These are phyloP conservation scores for Pleomassaria siparia DNA, from an alignment of 2,329 filamentous ascomycete species.

Conservation along the genomic window DNA sequence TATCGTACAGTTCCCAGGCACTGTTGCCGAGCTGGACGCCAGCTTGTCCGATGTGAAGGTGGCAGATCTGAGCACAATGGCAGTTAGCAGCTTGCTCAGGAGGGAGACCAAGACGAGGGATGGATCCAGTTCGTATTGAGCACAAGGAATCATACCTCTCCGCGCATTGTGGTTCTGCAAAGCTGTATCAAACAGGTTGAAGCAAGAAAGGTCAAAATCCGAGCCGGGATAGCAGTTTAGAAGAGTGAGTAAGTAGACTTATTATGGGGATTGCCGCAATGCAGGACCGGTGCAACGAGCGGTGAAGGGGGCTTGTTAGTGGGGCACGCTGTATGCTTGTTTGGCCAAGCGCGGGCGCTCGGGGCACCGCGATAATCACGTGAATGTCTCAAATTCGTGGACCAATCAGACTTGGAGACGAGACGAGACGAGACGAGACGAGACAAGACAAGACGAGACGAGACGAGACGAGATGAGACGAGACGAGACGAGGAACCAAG, in stretches of 20 bases:
- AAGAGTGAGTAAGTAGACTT: neutral
- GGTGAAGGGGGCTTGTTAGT: slow-evolving; percentile 7
- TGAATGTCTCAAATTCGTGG: neutral
- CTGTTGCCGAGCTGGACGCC: slow-evolving; percentile 74
- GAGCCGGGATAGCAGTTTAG: neutral
- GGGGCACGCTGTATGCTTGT: slow-evolving; percentile 10
- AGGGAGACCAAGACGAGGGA: slow-evolving; percentile 3
- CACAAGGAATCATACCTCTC: slow-evolving; percentile 39
- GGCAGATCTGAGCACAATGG: slow-evolving; percentile 55
- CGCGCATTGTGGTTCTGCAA: slow-evolving; percentile 40
- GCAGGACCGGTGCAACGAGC: slow-evolving; percentile 6
- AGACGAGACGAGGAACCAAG: no score
- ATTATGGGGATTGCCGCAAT: neutral
- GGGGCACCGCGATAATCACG: slow-evolving; percentile 1
- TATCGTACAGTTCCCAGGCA: slow-evolving; percentile 72
- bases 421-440: neutral
- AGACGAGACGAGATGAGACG: neutral
- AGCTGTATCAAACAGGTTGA: slow-evolving; percentile 40
- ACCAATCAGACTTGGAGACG: neutral
- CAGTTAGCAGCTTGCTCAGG: slow-evolving; percentile 10
- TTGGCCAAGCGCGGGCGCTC: slow-evolving; percentile 2
- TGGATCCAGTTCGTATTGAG: neutral
- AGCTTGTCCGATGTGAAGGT: slow-evolving; percentile 71
- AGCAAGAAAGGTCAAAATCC: slow-evolving; percentile 11
- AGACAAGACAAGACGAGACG: no score